These are phyloP conservation scores for Gorgonomyces haynaldii DNA, from an alignment of 192 early-diverging fungal genomes.

Conservation along the genomic window DNA sequence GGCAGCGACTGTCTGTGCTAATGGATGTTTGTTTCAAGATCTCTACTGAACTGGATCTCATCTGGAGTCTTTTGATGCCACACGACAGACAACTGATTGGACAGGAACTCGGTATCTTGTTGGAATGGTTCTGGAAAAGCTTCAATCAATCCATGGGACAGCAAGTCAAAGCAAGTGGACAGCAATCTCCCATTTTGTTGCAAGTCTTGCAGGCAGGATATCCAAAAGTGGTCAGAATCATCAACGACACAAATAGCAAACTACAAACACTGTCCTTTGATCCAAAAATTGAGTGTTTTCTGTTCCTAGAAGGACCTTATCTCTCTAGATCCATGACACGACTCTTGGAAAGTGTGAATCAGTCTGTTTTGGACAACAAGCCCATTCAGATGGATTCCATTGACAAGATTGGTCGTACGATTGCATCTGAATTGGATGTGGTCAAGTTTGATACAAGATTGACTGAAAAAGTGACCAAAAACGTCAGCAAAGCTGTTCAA, in stretches of 20 bases:
- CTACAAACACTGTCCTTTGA: neutral
- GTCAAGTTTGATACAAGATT: conserved; percentile 51
- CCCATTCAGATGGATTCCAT: conserved; percentile 15
- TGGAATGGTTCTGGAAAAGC: too few relatives aligned
- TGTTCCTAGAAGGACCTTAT: conserved; percentile 43
- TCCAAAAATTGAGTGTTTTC: conserved; percentile 14
- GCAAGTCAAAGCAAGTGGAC: too few relatives aligned
- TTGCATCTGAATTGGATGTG: conserved; percentile 53
- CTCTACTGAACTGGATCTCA: too few relatives aligned
- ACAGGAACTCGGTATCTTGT: too few relatives aligned
- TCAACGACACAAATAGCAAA: conserved; percentile 10
- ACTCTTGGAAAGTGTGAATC: conserved; percentile 52
- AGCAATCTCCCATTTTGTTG: too few relatives aligned
- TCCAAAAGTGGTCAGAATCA: conserved; percentile 36
- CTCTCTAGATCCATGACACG: conserved; percentile 40
- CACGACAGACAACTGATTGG: too few relatives aligned
- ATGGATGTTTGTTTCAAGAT: too few relatives aligned
- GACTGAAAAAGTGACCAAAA: conserved; percentile 35
- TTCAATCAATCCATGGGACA: too few relatives aligned
- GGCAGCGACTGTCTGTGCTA: too few relatives aligned
- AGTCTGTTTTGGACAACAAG: conserved; percentile 39
- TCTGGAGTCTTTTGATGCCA: too few relatives aligned
- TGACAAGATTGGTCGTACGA: conserved; percentile 38
- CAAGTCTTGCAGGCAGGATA: conserved; percentile 37
- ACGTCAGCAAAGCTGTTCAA: conserved; percentile 44